phyloP scores from a whole-genome alignment of 2,329 filamentous ascomycete species.

The Xylaria sp. region DNA sequence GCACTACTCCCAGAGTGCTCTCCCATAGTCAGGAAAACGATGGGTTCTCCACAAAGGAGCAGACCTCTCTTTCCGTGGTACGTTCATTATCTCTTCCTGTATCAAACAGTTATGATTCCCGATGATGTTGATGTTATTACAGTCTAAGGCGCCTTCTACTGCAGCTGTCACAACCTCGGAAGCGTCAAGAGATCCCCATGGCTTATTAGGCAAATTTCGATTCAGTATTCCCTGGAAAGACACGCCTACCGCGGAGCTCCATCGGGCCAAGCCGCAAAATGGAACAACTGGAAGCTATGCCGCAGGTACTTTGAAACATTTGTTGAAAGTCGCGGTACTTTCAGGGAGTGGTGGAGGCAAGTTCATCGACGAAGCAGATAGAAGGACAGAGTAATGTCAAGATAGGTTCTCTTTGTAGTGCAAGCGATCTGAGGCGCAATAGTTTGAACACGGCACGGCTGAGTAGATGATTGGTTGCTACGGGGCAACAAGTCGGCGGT shows the following conservation, averaged over 20 bases:
- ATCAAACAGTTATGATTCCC: background rate
- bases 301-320: conserved; percentile 50
- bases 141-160: conserved; percentile 28
- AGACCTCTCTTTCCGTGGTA: conserved; percentile 10
- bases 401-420: background rate
- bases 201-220: conserved; percentile 37
- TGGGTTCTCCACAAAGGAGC: conserved; percentile 6
- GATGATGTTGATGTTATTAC: conserved; percentile 8
- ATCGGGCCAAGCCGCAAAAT: conserved; percentile 17
- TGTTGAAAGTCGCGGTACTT: conserved; percentile 40
- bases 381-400: conserved; percentile 1
- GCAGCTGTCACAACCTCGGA: conserved; percentile 27
- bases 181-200: conserved; percentile 16
- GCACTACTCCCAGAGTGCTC: conserved; percentile 1
- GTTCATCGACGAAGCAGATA: background rate
- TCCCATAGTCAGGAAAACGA: background rate
- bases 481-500: too few species aligned
- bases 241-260: conserved; percentile 14
- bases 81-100: background rate
- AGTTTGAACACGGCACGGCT: too few species aligned
- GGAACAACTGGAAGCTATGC: conserved; percentile 41
- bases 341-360: conserved; percentile 8
- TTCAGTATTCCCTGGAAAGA: conserved; percentile 44
- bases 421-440: too few species aligned
- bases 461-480: too few species aligned